Evolutionary conservation across 192 early-diverging fungal species (phyloP).

Genomic region (Coemansia sp.): DNA sequence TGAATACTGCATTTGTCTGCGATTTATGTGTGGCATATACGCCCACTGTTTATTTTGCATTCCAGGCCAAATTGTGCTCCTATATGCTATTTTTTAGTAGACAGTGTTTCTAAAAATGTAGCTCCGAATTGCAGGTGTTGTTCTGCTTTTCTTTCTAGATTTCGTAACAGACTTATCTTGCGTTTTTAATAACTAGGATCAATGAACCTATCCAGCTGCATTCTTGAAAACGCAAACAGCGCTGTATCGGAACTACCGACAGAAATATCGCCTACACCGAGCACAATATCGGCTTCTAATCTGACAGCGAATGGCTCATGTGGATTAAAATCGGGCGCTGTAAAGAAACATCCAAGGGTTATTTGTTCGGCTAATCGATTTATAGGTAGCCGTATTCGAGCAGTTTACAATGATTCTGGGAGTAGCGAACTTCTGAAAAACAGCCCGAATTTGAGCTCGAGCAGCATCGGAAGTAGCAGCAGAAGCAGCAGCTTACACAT

Average conservation of each 20-base stretch:
- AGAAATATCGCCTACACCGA: not conserved
- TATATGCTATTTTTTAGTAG: not conserved
- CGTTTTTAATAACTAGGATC: not conserved
- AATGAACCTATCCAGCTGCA: not conserved
- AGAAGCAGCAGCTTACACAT: not conserved
- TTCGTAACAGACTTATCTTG: not conserved
- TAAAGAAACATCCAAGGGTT: not conserved
- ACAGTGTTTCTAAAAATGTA: not conserved
- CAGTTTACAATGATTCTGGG: not conserved
- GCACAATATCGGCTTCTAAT: not conserved
- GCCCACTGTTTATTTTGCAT: not conserved
- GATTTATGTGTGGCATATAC: not conserved
- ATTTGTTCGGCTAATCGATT: not conserved
- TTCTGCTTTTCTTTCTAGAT: not conserved
- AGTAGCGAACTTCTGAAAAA: not conserved
- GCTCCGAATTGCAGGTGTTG: not conserved
- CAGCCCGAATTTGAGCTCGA: not conserved
- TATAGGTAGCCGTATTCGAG: not conserved
- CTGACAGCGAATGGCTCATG: not conserved
- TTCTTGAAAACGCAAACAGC: not conserved
- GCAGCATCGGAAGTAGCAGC: not conserved
- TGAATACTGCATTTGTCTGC: not conserved
- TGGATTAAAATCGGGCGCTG: not conserved
- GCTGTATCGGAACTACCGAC: not conserved
- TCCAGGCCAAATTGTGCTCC: not conserved